A percentile compares a stretch with the other conserved stretches of the same genome.
Evolutionary conservation across 2,329 filamentous ascomycete genomes (phyloP).

Genomic region (Gaeumannomyces sp.): DNA sequence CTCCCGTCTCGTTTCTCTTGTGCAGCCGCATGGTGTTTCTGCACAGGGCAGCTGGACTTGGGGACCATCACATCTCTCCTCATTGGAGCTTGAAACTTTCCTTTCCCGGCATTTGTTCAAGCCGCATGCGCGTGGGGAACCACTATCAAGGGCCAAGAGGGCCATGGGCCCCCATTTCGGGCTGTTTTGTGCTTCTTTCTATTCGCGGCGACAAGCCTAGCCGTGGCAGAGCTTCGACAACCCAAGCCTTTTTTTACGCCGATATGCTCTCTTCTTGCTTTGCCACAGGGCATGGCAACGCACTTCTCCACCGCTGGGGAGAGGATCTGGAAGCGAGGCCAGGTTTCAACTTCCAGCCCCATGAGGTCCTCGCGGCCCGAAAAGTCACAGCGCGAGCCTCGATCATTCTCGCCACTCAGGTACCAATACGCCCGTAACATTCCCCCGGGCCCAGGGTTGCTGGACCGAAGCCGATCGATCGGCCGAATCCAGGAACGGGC

Average conservation of each 20-base stretch:
- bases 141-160: background rate
- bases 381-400: background rate
- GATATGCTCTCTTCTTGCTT: too few species aligned
- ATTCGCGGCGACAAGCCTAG: background rate
- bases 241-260: background rate
- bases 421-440: background rate
- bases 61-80: too few species aligned
- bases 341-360: background rate
- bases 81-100: background rate
- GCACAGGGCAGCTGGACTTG: too few species aligned
- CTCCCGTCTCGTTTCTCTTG: too few species aligned
- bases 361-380: too few species aligned
- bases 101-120: background rate
- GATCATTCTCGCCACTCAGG: background rate
- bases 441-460: background rate
- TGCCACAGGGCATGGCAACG: background rate
- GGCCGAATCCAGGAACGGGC: background rate
- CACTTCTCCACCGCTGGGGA: background rate
- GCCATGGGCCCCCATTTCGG: background rate
- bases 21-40: too few species aligned
- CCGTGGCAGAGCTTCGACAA: background rate
- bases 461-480: background rate
- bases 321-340: background rate
- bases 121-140: too few species aligned
- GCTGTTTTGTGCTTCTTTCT: background rate